Percentiles rank a stretch among this genome's conserved stretches.
Evolutionary conservation across 2,329 filamentous ascomycete genomes (phyloP).

Genomic region (Fusarium caatingaense): DNA sequence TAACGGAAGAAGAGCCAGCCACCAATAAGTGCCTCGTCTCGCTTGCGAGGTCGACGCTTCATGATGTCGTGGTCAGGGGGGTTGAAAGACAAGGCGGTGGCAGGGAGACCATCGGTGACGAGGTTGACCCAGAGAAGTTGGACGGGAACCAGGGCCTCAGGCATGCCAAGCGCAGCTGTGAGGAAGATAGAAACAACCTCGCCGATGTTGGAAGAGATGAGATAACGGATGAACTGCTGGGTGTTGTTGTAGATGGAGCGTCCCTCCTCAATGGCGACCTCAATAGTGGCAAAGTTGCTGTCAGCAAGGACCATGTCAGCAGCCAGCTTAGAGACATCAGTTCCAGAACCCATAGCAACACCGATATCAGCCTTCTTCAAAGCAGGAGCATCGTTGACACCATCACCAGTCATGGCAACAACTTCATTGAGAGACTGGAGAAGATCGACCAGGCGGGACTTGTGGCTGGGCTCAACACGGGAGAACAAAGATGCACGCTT

Average conservation of each 20-base stretch:
- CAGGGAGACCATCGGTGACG: constrained; percentile 95
- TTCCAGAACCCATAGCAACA: constrained; percentile 98
- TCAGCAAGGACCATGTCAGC: constrained; percentile 99
- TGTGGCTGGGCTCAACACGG: constrained; percentile 93
- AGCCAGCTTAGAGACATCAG: constrained; percentile 94
- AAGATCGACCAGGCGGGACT: constrained; percentile 96
- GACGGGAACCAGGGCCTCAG: constrained; percentile 95
- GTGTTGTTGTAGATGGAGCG: constrained; percentile 99
- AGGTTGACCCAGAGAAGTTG: constrained; percentile 99
- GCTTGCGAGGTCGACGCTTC: constrained; percentile 89
- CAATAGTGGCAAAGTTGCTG: constrained; percentile 98
- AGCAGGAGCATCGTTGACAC: constrained; percentile 97
- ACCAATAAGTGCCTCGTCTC: constrained; percentile 90
- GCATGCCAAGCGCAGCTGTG: constrained; percentile 95
- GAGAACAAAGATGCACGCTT: constrained; percentile 92
- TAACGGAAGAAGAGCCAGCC: constrained; percentile 99
- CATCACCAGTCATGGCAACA: constrained; percentile 98
- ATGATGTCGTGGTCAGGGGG: constrained; percentile 98
- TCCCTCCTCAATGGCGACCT: constrained; percentile 94
- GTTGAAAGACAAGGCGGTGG: constrained; percentile 97
- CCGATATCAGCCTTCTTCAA: constrained; percentile 99
- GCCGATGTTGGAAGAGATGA: constrained; percentile 99
- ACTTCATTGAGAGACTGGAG: constrained; percentile 93
- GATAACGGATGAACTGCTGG: constrained; percentile 98
- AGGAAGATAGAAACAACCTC: constrained; percentile 99